Evolutionary conservation across 202 grass and related monocot genomes (phyloP).

Genomic region (Carex sylvatica): DNA sequence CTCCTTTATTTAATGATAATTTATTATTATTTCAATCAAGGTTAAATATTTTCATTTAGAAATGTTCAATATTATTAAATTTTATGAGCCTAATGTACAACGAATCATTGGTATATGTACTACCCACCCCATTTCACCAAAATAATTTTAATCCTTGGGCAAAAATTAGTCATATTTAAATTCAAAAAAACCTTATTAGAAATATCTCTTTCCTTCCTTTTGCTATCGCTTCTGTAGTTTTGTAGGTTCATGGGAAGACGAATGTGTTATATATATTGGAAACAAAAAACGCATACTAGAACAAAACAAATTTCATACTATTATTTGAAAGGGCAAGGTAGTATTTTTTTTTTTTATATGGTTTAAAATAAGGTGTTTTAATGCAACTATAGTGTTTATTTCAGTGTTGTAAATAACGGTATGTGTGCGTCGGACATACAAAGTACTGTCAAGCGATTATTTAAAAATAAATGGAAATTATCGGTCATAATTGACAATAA

Average conservation of each 20-base stretch:
- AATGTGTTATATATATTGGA: not conserved
- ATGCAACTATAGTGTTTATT: no score
- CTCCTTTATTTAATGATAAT: not conserved
- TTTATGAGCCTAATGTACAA: not conserved
- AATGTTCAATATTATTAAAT: not conserved
- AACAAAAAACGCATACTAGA: not conserved
- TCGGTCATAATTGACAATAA: no score
- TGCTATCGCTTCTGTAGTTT: not conserved
- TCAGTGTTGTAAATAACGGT: no score
- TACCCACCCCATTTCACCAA: not conserved
- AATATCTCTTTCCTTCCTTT: not conserved
- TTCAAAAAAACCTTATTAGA: not conserved
- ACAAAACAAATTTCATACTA: not conserved
- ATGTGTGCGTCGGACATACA: no score
- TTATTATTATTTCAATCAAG: not conserved
- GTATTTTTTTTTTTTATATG: not conserved
- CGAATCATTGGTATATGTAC: not conserved
- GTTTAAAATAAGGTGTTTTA: not conserved
- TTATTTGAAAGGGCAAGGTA: not conserved
- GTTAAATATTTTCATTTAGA: not conserved
- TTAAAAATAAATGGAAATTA: no score
- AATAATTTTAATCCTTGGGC: not conserved
- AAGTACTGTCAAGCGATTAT: no score
- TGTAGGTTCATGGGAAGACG: not conserved
- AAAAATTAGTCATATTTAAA: not conserved